Conservation (phyloP, 306 rosid genomes). For the Trifolium pratense region DNA sequence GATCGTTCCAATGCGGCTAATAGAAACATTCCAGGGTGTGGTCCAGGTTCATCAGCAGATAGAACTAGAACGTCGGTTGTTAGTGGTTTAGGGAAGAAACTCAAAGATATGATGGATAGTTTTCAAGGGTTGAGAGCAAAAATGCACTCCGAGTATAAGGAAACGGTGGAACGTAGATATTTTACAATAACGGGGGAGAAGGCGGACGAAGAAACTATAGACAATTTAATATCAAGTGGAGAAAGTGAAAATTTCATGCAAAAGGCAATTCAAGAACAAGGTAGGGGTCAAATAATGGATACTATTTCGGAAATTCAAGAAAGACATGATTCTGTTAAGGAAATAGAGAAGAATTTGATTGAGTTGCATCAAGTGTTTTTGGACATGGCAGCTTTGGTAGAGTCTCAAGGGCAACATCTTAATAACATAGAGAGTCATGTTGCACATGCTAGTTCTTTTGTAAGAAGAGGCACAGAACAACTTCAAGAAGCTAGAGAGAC, state of each 20-base stretch:
- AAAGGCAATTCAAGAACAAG: constrained; percentile 89
- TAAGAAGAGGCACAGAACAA: constrained; percentile 72
- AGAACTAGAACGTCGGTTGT: constrained; percentile 86
- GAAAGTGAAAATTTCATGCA: constrained; percentile 86
- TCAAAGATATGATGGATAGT: constrained; percentile 77
- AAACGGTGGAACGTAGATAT: constrained; percentile 80
- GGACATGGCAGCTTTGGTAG: constrained; percentile 93
- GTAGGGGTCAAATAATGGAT: constrained; percentile 90
- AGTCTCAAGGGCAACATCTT: constrained; percentile 85
- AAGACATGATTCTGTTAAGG: constrained; percentile 87
- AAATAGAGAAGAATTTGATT: constrained; percentile 81
- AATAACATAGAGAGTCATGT: constrained; percentile 88
- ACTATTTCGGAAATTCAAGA: constrained; percentile 93
- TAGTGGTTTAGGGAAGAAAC: constrained; percentile 80
- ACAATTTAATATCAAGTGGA: constrained; percentile 78
- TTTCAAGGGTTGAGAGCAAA: constrained; percentile 72
- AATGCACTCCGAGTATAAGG: constrained; percentile 76
- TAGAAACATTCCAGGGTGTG: constrained; percentile 69
- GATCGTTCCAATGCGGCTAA: constrained; percentile 70
- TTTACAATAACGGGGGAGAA: constrained; percentile 84
- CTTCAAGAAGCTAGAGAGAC: constrained; percentile 72
- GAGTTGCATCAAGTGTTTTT: constrained; percentile 84
- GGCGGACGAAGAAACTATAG: constrained; percentile 81
- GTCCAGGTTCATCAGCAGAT: constrained; percentile 89
- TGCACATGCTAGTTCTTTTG: constrained; percentile 78